Conservation (phyloP, 208 protist species). For the Acanthamoeba lugdunensis region DNA sequence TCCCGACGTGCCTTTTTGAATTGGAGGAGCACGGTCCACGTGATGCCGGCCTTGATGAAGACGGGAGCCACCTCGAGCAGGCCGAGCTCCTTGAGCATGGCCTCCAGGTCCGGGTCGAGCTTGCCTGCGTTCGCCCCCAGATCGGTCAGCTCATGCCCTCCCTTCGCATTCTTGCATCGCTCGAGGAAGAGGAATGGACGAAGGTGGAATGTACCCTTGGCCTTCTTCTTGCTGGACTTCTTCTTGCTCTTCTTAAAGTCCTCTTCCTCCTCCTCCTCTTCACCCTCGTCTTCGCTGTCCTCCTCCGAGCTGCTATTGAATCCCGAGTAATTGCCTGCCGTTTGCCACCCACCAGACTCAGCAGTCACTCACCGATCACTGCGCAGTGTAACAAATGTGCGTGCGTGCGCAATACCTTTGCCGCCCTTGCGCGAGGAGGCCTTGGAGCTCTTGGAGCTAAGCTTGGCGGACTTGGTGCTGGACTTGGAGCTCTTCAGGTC, state of each 20-base stretch:
- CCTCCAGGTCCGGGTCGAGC: neutral
- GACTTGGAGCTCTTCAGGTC: constrained; percentile 6
- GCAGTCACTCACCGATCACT: too few species aligned
- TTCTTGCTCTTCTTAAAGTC: constrained; percentile 22
- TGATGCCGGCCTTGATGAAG: constrained; percentile 44
- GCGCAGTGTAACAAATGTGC: too few species aligned
- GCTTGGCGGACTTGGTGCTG: neutral
- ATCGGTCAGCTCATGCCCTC: neutral
- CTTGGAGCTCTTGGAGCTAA: neutral
- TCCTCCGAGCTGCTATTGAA: constrained; percentile 9
- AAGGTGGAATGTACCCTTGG: neutral
- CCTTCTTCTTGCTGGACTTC: neutral
- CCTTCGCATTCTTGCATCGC: neutral
- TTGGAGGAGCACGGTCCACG: constrained; percentile 35
- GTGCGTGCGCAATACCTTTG: neutral
- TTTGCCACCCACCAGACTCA: too few species aligned
- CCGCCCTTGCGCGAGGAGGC: neutral
- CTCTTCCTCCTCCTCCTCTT: neutral
- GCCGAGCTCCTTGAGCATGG: constrained; percentile 32
- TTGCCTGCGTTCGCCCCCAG: neutral
- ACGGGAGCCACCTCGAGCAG: constrained; percentile 12
- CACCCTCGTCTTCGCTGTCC: neutral
- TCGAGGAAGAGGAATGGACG: too few species aligned
- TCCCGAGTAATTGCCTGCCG: constrained; percentile 12
- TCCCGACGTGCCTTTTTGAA: constrained; percentile 4